A percentile compares a stretch with the other conserved stretches of the same genome.
These are phyloP conservation scores for Dictyostelium brefeldianum DNA, from an alignment of 78 protist genomes.

Conservation along the genomic window DNA sequence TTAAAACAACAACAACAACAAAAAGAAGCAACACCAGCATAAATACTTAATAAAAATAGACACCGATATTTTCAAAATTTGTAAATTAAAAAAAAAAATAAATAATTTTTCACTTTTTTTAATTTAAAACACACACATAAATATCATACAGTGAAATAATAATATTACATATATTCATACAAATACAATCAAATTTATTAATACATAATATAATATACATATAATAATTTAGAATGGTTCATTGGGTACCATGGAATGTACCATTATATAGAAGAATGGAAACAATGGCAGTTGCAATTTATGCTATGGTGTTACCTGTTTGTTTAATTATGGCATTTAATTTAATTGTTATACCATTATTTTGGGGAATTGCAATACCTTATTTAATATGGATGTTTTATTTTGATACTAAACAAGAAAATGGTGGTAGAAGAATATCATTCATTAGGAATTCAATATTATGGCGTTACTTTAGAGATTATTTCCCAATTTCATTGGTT, in stretches of 20 bases:
- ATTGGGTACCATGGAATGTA: conserved; percentile 39
- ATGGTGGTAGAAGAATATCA: conserved; percentile 40
- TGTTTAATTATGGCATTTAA: conserved; percentile 45
- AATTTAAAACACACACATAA: no score
- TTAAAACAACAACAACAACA: no score
- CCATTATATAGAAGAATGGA: conserved; percentile 54
- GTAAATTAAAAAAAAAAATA: no score
- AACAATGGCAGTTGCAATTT: conserved; percentile 48
- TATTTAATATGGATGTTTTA: conserved; percentile 56
- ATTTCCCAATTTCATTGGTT: conserved; percentile 76
- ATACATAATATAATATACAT: neutral
- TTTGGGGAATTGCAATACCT: conserved; percentile 67
- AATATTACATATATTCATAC: no score
- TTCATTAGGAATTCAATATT: conserved; percentile 19
- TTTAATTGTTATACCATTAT: conserved; percentile 50
- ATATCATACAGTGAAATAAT: no score
- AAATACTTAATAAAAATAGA: no score
- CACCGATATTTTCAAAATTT: no score
- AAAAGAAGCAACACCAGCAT: no score
- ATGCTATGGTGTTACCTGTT: conserved; percentile 47
- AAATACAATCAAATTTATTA: no score
- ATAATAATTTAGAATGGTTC: conserved; percentile 22
- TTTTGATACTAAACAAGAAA: conserved; percentile 30
- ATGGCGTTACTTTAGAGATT: conserved; percentile 73
- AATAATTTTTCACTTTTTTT: no score